Conservation (phyloP, 805 yeast genomes). For the Jamesozyma gamospora region DNA sequence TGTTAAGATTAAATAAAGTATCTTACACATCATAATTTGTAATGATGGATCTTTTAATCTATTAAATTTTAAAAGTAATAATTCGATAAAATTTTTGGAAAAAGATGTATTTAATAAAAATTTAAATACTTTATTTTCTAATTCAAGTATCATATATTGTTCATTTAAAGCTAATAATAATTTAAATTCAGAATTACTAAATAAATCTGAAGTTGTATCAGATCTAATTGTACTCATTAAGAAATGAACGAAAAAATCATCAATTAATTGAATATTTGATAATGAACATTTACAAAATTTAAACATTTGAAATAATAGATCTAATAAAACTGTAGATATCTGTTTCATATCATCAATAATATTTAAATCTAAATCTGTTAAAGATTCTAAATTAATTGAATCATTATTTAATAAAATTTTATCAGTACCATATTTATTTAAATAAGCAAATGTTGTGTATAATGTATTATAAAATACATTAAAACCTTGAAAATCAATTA, state of each 20-base stretch:
- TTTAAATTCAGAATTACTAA: conserved; percentile 59
- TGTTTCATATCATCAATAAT: conserved; percentile 31
- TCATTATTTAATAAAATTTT: conserved; percentile 8
- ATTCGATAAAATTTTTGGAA: conserved; percentile 52
- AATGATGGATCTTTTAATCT: conserved; percentile 59
- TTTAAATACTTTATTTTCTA: conserved; percentile 45
- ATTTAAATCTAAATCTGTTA: conserved; percentile 22
- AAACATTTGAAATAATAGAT: conserved; percentile 47
- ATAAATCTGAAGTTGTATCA: conserved; percentile 42
- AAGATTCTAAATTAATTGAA: conserved; percentile 4
- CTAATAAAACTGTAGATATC: conserved; percentile 37
- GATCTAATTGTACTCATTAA: conserved; percentile 38
- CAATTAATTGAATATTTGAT: conserved; percentile 35
- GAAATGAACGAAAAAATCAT: conserved; percentile 37
- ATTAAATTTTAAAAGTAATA: conserved; percentile 66
- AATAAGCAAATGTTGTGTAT: conserved; percentile 29
- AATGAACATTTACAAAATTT: conserved; percentile 37
- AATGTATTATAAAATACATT: conserved; percentile 35
- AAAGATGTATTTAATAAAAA: conserved; percentile 37
- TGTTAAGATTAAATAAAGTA: conserved; percentile 65
- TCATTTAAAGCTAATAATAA: conserved; percentile 71
- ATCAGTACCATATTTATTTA: conserved; percentile 23
- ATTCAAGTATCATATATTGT: conserved; percentile 63
- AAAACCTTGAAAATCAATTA: conserved; percentile 47
- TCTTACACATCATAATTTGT: conserved; percentile 69